Base-by-base conservation (phyloP, 805 yeast genomes). In the Schwanniomyces occidentalis region DNA sequence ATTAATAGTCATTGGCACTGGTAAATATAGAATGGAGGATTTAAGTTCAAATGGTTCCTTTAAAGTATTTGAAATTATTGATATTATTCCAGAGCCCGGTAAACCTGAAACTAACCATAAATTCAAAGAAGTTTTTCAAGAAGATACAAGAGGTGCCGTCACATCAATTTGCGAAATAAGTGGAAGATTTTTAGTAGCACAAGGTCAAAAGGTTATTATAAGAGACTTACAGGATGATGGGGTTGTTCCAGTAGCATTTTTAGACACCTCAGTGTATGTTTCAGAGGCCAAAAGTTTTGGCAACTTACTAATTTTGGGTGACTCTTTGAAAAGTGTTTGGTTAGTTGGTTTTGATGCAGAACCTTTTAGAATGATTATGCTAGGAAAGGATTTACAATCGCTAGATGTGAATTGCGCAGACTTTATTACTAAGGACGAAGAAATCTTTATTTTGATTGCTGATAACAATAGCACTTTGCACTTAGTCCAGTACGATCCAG, bases 281-380 rank as follows among this genome's bases (percentile, higher is more conserved):
- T 71, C 84, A 5, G 95, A 86, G 45, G 74, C 87, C 10, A 90
- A 90, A 59, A 73, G 89, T 44, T 78, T 88, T 54, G 90, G 95
- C 24, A 87, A 90, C 55, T 63, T 91, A 49, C 55, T 91, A n/a
- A 49, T 89, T 2, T 60, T 89, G 12, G 95, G 95, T 13, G 99
- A 93, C 58, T 67, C 86, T 0, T 70, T 80, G 59, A 83, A 85
- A 47, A 78, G 89, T 46, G 69, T 87, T 4, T 80, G 89, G 68
- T 69, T 93, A 37, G 80, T 82, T 18, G 97, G 97, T 1, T 90
- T 89, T 61, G 95, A 89, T 56, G 91, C 95, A 2, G 96, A 91
- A 50, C 99, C 99, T 1, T 90, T 86, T 56, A 67, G 96, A 44
- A 80, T 91, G 81, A 69, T 88, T 12, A 58, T 75, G 38, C 58